These are phyloP conservation scores for Rhynchosporium agropyri DNA, from an alignment of 2,329 filamentous ascomycete genomes.

Conservation along the genomic window DNA sequence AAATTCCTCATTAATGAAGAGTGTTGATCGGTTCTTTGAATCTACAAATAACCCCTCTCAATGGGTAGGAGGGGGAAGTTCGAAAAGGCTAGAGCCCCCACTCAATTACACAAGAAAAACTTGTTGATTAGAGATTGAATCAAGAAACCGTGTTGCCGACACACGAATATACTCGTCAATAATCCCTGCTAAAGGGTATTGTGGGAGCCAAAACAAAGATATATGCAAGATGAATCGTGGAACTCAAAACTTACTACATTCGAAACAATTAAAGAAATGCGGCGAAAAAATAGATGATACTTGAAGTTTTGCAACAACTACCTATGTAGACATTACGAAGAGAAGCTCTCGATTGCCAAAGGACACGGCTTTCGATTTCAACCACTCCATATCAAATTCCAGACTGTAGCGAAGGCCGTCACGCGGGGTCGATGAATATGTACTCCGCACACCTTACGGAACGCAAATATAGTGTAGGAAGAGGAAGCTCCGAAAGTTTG, in stretches of 20 bases:
- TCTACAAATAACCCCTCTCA: too few species aligned
- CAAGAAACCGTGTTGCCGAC: too few species aligned
- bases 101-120: too few species aligned
- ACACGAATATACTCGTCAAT: too few species aligned
- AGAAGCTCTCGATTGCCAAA: not conserved
- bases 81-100: too few species aligned
- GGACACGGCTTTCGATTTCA: not conserved
- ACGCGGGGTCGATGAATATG: constrained; percentile 1
- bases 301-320: not conserved
- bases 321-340: not conserved
- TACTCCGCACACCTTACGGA: not conserved
- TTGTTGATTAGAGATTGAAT: too few species aligned
- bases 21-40: too few species aligned
- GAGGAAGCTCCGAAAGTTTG: constrained; percentile 8
- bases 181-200: too few species aligned
- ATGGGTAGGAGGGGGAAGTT: too few species aligned
- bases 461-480: constrained; percentile 2
- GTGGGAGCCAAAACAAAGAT: not conserved
- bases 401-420: not conserved
- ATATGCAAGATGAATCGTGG: not conserved
- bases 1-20: too few species aligned
- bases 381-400: not conserved
- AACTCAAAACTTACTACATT: not conserved
- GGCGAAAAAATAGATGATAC: not conserved
- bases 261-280: not conserved